phyloP scores from a whole-genome alignment of 192 early-diverging fungal genomes.

The Funneliformis geosporum region DNA sequence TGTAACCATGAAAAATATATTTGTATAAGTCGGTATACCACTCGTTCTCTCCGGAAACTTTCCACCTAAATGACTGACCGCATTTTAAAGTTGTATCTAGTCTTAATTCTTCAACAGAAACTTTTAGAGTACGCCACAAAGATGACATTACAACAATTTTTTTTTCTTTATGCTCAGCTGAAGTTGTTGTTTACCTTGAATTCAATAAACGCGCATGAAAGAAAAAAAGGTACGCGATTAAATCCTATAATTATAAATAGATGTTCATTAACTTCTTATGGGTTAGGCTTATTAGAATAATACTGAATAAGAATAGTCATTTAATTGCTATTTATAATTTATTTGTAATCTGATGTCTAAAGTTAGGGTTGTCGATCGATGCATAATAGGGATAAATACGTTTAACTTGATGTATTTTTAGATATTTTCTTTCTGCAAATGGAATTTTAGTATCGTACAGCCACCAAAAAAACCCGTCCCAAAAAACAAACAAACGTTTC shows the following conservation, averaged over 20 bases:
- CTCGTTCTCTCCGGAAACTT: slow-evolving; percentile 56
- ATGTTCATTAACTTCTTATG: not conserved
- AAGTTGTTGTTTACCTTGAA: not conserved
- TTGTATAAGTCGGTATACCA: slow-evolving; percentile 53
- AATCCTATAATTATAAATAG: not conserved
- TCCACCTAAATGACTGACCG: slow-evolving; percentile 94
- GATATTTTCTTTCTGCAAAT: not conserved
- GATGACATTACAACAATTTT: not conserved
- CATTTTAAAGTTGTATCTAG: slow-evolving; percentile 80
- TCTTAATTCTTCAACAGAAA: slow-evolving; percentile 58
- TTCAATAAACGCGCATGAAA: not conserved
- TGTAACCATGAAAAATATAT: not conserved
- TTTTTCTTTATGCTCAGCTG: too few relatives aligned
- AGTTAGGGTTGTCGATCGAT: not conserved
- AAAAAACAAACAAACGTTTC: not conserved
- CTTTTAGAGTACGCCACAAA: slow-evolving; percentile 21
- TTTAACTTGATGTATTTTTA: not conserved
- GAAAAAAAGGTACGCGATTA: not conserved
- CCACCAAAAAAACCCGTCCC: not conserved
- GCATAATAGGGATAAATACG: not conserved
- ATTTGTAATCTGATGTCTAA: not conserved
- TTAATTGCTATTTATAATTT: not conserved
- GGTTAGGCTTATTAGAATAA: not conserved
- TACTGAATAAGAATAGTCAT: not conserved
- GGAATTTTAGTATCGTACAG: slow-evolving; percentile 5